These are phyloP conservation scores for Fragilaria radians DNA, from an alignment of 108 stramenopile genomes.

Conservation along the genomic window DNA sequence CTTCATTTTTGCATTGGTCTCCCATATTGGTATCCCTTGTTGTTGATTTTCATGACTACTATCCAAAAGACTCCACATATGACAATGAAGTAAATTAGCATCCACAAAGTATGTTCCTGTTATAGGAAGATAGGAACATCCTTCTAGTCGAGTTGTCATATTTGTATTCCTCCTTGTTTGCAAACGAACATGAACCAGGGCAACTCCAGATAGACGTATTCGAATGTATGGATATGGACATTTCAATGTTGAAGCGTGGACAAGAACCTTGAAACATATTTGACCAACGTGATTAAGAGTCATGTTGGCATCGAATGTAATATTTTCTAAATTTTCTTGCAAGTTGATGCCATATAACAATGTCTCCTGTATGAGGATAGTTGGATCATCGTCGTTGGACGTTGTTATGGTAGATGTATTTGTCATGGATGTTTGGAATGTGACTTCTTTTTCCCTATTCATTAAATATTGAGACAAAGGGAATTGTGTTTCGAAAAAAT, in stretches of 20 bases:
- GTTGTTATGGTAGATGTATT: no score
- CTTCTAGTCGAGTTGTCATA: neutral
- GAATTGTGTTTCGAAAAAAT: no score
- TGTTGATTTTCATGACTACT: no score
- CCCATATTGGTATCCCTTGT: neutral
- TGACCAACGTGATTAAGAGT: neutral
- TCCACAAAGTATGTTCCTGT: neutral
- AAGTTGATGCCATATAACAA: neutral
- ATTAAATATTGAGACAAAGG: no score
- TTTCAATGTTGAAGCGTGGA: neutral
- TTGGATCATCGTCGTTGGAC: no score
- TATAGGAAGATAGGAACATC: neutral
- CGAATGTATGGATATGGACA: slow-evolving; percentile 1
- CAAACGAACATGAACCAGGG: neutral
- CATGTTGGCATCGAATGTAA: neutral
- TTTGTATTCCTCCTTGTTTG: neutral
- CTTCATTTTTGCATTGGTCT: neutral
- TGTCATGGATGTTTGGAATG: no score
- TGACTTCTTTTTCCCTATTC: no score
- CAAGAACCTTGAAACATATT: neutral
- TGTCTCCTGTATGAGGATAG: no score
- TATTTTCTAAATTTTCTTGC: neutral
- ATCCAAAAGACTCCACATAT: no score
- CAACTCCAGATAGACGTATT: neutral
- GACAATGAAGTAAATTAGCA: neutral